Percentiles rank a stretch among this genome's conserved stretches.
phyloP scores from a whole-genome alignment of 768 basidiomycete species.

The Podaxis rugospora region DNA sequence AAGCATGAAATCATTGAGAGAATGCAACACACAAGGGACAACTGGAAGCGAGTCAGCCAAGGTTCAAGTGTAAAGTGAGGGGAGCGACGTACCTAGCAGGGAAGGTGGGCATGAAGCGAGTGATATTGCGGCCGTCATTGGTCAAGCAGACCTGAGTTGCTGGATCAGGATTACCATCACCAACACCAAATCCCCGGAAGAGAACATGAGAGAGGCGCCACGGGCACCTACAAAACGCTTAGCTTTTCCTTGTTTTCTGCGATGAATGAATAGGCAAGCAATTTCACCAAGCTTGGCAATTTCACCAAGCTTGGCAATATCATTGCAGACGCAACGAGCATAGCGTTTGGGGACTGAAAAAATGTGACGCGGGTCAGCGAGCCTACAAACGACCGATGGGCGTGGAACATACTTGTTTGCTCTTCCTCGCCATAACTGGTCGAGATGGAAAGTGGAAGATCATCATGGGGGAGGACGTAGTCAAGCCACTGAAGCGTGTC shows the following conservation, averaged over 20 bases:
- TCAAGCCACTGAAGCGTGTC: conserved; percentile 47
- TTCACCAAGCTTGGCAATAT: conserved; percentile 64
- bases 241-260: background rate
- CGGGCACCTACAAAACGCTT: conserved; percentile 41
- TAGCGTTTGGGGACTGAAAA: conserved; percentile 49
- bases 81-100: conserved; percentile 44
- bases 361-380: background rate
- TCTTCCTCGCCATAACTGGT: conserved; percentile 75
- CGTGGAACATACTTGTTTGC: conserved; percentile 49
- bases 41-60: conserved; percentile 14
- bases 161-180: conserved; percentile 54
- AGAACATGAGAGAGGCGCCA: conserved; percentile 61
- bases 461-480: conserved; percentile 41
- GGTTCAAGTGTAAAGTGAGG: background rate
- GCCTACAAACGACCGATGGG: background rate
- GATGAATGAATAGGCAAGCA: background rate
- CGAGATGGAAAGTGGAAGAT: conserved; percentile 57
- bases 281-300: conserved; percentile 63
- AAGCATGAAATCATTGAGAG: background rate
- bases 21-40: conserved; percentile 44
- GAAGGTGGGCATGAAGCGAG: conserved; percentile 54
- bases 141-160: conserved; percentile 48
- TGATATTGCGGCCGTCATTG: conserved; percentile 53
- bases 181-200: conserved; percentile 70
- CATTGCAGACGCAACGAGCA: conserved; percentile 52